A percentile compares a stretch with the other conserved stretches of the same genome.
Conservation (phyloP, 306 rosid genomes). For the Acacia acuminata region DNA sequence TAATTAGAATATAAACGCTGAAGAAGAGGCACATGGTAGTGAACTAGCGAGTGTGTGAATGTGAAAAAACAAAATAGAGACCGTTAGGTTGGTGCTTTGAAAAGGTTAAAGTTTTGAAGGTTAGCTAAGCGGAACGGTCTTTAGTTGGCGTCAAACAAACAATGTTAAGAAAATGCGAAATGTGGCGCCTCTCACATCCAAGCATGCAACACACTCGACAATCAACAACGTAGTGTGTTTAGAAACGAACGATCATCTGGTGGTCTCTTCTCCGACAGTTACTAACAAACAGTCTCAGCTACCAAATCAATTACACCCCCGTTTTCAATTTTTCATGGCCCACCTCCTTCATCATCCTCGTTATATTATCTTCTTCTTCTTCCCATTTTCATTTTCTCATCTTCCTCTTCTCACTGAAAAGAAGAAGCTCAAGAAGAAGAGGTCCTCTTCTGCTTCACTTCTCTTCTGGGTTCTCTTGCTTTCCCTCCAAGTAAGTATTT, state of each 20-base stretch:
- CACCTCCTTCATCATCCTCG: background rate
- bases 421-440: background rate
- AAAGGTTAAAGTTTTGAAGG: constrained; percentile 42
- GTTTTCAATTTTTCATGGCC: constrained; percentile 16
- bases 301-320: constrained; percentile 28
- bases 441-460: constrained; percentile 4
- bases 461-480: background rate
- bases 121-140: constrained; percentile 46
- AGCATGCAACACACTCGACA: constrained; percentile 3
- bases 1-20: background rate
- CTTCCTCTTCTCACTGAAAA: background rate
- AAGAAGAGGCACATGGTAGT: background rate
- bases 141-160: background rate
- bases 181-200: constrained; percentile 26
- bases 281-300: constrained; percentile 62
- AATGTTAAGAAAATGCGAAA: background rate
- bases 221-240: background rate
- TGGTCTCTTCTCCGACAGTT: constrained; percentile 24
- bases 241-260: constrained; percentile 8
- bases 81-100: constrained; percentile 44
- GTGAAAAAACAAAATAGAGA: background rate
- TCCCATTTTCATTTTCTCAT: background rate
- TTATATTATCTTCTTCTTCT: background rate
- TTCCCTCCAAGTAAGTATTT: constrained; percentile 39
- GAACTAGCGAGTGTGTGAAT: background rate